phyloP scores from a whole-genome alignment of 805 yeast genomes.

The Wickerhamomyces bovis region DNA sequence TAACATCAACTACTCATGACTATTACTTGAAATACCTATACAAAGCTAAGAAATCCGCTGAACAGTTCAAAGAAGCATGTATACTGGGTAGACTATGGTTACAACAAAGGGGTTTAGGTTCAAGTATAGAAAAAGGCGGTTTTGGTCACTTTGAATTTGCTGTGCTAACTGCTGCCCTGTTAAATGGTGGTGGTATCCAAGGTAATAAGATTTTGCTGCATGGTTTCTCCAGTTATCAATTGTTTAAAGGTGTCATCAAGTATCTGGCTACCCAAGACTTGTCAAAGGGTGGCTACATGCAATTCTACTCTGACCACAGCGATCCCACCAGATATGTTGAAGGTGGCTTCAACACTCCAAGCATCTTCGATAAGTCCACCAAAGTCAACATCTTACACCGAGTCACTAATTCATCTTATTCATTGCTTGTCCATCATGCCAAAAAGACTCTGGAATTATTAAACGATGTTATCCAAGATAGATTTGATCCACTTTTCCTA shows the following conservation, averaged over 20 bases:
- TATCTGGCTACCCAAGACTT: slow-evolving; percentile 80
- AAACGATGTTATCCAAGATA: slow-evolving; percentile 75
- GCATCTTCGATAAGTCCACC: slow-evolving; percentile 69
- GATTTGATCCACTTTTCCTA: slow-evolving; percentile 74
- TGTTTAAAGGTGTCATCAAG: slow-evolving; percentile 82
- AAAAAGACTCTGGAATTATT: slow-evolving; percentile 58
- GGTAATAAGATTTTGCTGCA: slow-evolving; percentile 74
- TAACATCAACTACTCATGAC: slow-evolving; percentile 62
- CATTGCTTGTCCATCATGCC: slow-evolving; percentile 58
- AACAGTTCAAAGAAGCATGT: slow-evolving; percentile 82
- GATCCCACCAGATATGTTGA: slow-evolving; percentile 36
- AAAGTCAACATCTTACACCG: slow-evolving; percentile 78
- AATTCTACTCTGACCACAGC: slow-evolving; percentile 47
- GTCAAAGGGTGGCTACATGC: slow-evolving; percentile 53
- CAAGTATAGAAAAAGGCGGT: slow-evolving; percentile 63
- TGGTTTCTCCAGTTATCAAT: slow-evolving; percentile 90
- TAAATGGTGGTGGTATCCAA: slow-evolving; percentile 74
- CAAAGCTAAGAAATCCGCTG: slow-evolving; percentile 67
- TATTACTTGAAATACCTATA: slow-evolving; percentile 71
- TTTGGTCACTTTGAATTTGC: slow-evolving; percentile 93
- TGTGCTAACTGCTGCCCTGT: slow-evolving; percentile 67
- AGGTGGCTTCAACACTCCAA: slow-evolving; percentile 67
- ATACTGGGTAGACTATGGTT: slow-evolving; percentile 87
- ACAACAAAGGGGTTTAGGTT: slow-evolving; percentile 74
- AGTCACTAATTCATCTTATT: slow-evolving; percentile 65